Percentiles rank a stretch among this genome's conserved stretches.
phyloP scores from a whole-genome alignment of 2,329 filamentous ascomycete species.

The Arthrobotrys iridis region DNA sequence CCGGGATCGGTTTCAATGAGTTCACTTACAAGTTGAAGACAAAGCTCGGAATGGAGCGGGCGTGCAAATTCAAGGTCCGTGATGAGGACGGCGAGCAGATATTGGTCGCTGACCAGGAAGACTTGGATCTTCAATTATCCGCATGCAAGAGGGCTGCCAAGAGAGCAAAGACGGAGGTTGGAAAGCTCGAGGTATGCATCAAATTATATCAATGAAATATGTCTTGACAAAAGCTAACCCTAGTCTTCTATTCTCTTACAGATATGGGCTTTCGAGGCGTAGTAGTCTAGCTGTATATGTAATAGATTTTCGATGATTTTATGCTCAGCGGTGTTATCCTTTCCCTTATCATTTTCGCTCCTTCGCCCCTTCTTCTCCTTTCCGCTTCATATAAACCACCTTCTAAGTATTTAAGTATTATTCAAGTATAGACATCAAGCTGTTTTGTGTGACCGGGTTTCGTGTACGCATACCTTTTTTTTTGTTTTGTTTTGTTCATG shows the following conservation, averaged over 20 bases:
- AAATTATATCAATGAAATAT: conserved; percentile 17
- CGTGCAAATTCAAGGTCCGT: conserved; percentile 87
- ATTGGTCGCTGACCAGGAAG: conserved; percentile 95
- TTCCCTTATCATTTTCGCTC: too few species aligned
- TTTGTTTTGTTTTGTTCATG: background rate
- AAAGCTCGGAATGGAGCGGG: conserved; percentile 81
- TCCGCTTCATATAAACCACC: too few species aligned
- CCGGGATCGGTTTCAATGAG: conserved; percentile 77
- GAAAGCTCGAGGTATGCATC: conserved; percentile 88
- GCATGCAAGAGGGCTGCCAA: conserved; percentile 74
- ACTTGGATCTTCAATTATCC: conserved; percentile 86
- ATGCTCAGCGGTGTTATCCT: background rate
- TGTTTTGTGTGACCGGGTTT: background rate
- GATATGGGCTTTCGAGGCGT: conserved; percentile 52
- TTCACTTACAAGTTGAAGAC: conserved; percentile 81
- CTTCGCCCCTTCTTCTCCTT: background rate
- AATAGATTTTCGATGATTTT: conserved; percentile 8
- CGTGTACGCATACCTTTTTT: background rate
- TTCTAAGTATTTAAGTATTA: background rate
- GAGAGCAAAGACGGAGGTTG: conserved; percentile 81
- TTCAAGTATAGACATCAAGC: background rate
- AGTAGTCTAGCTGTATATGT: background rate
- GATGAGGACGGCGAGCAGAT: conserved; percentile 94
- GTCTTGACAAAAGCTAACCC: background rate
- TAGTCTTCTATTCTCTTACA: conserved; percentile 4